Evolutionary conservation across 495 filamentous ascomycete genomes (phyloP), one percentile per base, ranked within the genome.

Genomic region (Bacidia rubella): DNA sequence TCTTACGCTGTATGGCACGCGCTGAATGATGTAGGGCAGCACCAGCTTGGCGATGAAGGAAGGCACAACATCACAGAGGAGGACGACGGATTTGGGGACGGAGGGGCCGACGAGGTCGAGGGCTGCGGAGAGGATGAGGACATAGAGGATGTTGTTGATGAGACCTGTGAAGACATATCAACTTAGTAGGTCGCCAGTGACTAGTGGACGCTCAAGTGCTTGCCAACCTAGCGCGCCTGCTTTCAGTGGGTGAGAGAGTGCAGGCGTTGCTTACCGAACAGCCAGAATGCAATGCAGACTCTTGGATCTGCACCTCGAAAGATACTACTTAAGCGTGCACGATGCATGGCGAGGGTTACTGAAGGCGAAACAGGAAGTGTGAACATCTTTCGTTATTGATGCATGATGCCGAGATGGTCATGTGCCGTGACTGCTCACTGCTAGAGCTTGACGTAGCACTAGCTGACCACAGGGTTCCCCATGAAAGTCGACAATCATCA

Each of bases 121-220:
- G 20, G 92, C 90, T n/a, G 92, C 85, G 12, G 89, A 89, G 58
- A 98, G 81, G 65, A 98, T 87, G 64, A 98, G 84, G 27, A 98
- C 90, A 65, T 97, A 98, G 67, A 95, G 85, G 62, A 98, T 85
- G 70, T 96, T 97, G 68, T 98, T 98, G 65, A 98, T 86, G 4
- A 95, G 73, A 50, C 92, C 90, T 97, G 55, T 25, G 19, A 25
- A 22, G 29, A 15, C 7, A 35, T 35, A 35, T 5, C 15, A 5
- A 35, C 7, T 35, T 35, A 35, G 29, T 4, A 49, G 46, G 64
- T 29, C 58, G 42, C 29, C 10, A 57, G 12, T n/a, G n/a, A n/a
- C n/a, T n/a, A n/a, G n/a, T n/a, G n/a, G n/a, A n/a, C n/a, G n/a
- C n/a, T n/a, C n/a, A n/a, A n/a, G n/a, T n/a, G n/a, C n/a, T n/a